Percentiles rank a stretch among this genome's conserved stretches.
These are phyloP conservation scores for Apiotrichum siamense DNA, from an alignment of 1,284 basidiomycete genomes.

Conservation along the genomic window DNA sequence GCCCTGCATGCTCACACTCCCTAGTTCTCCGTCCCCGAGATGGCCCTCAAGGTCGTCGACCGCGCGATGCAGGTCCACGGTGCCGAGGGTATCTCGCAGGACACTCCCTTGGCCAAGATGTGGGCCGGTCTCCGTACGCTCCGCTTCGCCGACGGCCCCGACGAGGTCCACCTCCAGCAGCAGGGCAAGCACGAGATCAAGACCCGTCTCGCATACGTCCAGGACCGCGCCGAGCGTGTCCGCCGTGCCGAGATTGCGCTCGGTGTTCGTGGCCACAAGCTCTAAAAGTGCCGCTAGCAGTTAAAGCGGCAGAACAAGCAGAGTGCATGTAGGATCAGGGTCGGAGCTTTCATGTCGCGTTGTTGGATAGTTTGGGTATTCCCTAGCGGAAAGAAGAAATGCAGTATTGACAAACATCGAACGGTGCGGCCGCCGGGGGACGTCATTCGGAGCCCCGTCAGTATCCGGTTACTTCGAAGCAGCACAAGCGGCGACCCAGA, in stretches of 20 bases:
- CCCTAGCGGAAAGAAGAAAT: too few species aligned
- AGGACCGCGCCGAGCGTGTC: constrained; percentile 9
- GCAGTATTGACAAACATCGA: too few species aligned
- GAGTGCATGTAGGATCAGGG: too few species aligned
- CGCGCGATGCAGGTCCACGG: constrained; percentile 91
- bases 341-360: too few species aligned
- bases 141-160: constrained; percentile 85
- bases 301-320: too few species aligned
- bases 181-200: constrained; percentile 79
- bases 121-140: constrained; percentile 81
- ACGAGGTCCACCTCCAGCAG: constrained; percentile 93
- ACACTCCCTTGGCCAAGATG: constrained; percentile 69
- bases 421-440: too few species aligned
- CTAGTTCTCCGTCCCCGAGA: constrained; percentile 82
- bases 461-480: too few species aligned
- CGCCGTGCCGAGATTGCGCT: constrained; percentile 4
- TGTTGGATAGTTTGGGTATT: too few species aligned
- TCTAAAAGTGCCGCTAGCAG: constrained; percentile 2
- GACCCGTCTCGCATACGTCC: constrained; percentile 18
- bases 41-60: constrained; percentile 83
- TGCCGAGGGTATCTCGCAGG: constrained; percentile 89
- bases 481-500: too few species aligned
- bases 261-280: constrained; percentile 5
- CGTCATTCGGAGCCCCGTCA: too few species aligned
- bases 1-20: not conserved